Evolutionary conservation across 106 monocot species (phyloP), one percentile per base, ranked within the genome.

Genomic region (Dendrobium officinale): DNA sequence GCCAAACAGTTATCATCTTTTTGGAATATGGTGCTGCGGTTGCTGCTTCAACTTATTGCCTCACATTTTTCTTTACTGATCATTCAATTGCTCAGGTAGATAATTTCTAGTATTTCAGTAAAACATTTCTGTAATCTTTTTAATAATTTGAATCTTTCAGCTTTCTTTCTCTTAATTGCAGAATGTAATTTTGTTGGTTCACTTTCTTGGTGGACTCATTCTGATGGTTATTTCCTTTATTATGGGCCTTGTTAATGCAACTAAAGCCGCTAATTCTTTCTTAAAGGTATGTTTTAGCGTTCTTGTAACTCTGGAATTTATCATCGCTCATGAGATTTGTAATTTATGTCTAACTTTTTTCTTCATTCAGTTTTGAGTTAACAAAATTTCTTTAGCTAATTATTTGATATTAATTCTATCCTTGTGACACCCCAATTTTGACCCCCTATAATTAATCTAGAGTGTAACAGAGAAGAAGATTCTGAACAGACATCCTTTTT

Each of bases 181-280:
- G 95, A 95, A 95, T 91, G 86, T 82, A 26, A 82, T 93, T 81
- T 91, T 95, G 79, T 85, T 95, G 81, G 82, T 95, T 42, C 95
- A 95, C 80, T 95, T 95, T 84, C 85, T 95, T 61, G 86, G 84
- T 79, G 95, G 95, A 31, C 89, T 95, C 75, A 84, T 95, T 83
- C 93, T 95, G 27, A 95, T 95, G 95, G 89, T 93, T 79, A 86
- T 95, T 72, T 95, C 95, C 31, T 95, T 95, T 79, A 61, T 95
- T 77, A 89, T 95, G 95, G 95, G 92, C 45, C 88, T 95, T 58
- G 66, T 95, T 72, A 81, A 89, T 47, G 80, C 89, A 81, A 95
- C 91, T 66, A 93, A 84, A 86, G 79, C 33, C 29, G 80, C 79
- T 37, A 95, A 95, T 82, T 86, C 89, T 37, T 75, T 95, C 20